Percentiles rank a stretch among this genome's conserved stretches.
phyloP scores from a whole-genome alignment of 192 early-diverging fungal species.

The Gorgonomyces haynaldii region DNA sequence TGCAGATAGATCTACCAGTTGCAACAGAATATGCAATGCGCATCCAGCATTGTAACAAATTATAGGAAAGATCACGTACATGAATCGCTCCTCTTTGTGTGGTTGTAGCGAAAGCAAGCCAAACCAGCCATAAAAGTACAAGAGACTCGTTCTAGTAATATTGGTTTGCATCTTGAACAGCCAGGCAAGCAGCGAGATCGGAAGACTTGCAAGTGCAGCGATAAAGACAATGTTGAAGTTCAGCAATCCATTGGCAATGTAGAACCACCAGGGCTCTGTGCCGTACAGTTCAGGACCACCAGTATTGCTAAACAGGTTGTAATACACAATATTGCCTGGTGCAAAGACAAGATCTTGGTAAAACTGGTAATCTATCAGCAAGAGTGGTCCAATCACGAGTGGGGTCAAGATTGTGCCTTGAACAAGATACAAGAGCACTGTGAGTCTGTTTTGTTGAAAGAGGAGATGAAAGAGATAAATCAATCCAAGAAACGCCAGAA shows the following conservation, averaged over 20 bases:
- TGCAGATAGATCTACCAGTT: constrained; percentile 21
- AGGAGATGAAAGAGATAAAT: constrained; percentile 22
- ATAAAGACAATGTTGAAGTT: constrained; percentile 82
- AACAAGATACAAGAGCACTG: no score
- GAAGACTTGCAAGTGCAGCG: constrained; percentile 53
- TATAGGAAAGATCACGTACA: constrained; percentile 83
- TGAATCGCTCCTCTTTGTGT: constrained; percentile 97
- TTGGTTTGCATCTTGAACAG: neutral
- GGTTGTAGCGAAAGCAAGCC: constrained; percentile 69
- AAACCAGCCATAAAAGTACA: constrained; percentile 67
- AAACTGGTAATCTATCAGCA: constrained; percentile 62
- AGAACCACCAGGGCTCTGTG: constrained; percentile 88
- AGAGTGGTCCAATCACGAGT: constrained; percentile 60
- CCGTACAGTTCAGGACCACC: constrained; percentile 63
- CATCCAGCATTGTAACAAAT: constrained; percentile 69
- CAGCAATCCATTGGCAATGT: constrained; percentile 75
- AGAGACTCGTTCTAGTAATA: constrained; percentile 31
- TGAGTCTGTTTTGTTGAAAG: no score
- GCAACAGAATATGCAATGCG: constrained; percentile 40
- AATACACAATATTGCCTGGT: constrained; percentile 77
- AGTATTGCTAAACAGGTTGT: constrained; percentile 67
- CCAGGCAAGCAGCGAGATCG: constrained; percentile 34
- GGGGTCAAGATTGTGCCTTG: no score
- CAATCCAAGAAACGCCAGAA: constrained; percentile 49
- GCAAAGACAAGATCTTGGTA: constrained; percentile 62